Conservation (phyloP, 257 asterid genomes). For the Lantana camara region DNA sequence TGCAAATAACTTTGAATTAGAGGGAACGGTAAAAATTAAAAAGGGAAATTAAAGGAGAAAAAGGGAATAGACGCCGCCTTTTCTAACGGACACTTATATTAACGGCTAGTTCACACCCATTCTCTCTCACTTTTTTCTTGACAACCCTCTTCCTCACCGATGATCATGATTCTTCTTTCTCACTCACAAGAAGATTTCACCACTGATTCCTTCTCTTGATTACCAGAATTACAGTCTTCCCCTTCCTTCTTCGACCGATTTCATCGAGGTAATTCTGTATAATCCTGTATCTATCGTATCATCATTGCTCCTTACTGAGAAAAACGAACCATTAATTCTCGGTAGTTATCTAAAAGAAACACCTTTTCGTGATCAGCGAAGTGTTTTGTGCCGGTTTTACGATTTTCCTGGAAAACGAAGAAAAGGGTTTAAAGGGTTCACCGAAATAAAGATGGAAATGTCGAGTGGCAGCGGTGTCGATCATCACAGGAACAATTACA, state of each 20-base stretch:
- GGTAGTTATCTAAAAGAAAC: neutral
- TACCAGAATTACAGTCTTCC: neutral
- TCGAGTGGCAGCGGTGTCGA: constrained; percentile 25
- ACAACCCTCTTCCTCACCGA: constrained; percentile 25
- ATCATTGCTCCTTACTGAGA: neutral
- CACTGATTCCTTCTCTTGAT: neutral
- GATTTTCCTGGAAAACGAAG: neutral
- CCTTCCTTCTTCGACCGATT: neutral
- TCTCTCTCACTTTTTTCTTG: no score
- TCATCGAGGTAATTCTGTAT: neutral
- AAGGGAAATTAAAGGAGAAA: neutral
- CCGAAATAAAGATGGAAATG: constrained; percentile 30
- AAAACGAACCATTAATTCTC: neutral
- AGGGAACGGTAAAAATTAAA: no score
- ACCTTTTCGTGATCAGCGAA: constrained; percentile 11
- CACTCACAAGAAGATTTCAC: neutral
- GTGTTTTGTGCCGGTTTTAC: neutral
- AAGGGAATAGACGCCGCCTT: constrained; percentile 28
- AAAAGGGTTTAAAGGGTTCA: constrained; percentile 18
- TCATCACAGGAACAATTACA: constrained; percentile 13
- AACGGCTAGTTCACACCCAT: constrained; percentile 52
- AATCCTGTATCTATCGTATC: neutral
- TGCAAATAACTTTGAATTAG: no score
- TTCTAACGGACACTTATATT: constrained; percentile 46
- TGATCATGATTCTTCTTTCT: neutral